Base-by-base conservation (phyloP, 2,329 filamentous ascomycete species). In the Exserohilum turcica region DNA sequence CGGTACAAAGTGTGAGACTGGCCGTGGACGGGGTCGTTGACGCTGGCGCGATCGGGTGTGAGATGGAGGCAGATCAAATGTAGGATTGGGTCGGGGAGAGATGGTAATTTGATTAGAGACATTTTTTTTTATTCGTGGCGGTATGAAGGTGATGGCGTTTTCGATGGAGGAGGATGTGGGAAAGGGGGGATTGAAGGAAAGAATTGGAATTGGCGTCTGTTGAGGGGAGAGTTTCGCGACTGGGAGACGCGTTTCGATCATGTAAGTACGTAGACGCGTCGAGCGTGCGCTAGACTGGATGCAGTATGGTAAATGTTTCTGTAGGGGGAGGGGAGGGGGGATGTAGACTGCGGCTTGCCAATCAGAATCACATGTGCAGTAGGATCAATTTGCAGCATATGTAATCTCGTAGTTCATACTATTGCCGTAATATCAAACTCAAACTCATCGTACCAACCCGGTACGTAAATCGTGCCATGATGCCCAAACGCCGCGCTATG, bases 401-500 rank as follows among this genome's bases (percentile, higher is more conserved):
- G 15, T 19, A 19, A n/a, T 7, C 18, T 43, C 42, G 7, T 24
- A 15, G 18, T 16, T 15, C n/a, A 27, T 16, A 9, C 24, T 33
- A 19, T 19, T 35, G 42, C 42, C 12, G 13, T 29, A 21, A 13
- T 27, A 3, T 4, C 21, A n/a, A n/a, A n/a, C 10, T 28, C n/a
- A 37, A 46, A 46, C n/a, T 18, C 42, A 29, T 42, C n/a, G 38
- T 42, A 42, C n/a, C 38, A 28, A 5, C n/a, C 38, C 27, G 9
- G 38, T 35, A 16, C n/a, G n/a, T 27, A 28, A 13, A 27, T 19
- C 8, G 12, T 38, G 7, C 31, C 15, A 40, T 18, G 27, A 48
- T 37, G 18, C 40, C 52, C 35, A 44, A 59, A 64, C 64, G 53
- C 64, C 64, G 21, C 56, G 64, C 63, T 66, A 65, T 64, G 61